Percentiles rank a stretch among this genome's conserved stretches.
Evolutionary conservation across 2,329 filamentous ascomycete species (phyloP).

Genomic region (Diaporthe australafricana): DNA sequence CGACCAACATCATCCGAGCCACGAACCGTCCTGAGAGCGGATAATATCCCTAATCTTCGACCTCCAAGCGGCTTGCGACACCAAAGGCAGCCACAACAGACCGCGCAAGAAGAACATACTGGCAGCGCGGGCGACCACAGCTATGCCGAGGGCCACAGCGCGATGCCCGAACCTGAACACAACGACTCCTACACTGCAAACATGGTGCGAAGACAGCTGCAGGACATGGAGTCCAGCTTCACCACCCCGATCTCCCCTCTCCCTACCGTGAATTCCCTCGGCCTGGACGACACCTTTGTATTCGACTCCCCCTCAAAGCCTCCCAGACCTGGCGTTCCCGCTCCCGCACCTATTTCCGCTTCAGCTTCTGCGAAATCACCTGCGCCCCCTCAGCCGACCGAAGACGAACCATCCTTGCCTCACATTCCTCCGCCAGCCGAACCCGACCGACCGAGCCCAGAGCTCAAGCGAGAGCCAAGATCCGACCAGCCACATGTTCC

Average conservation of each 20-base stretch:
- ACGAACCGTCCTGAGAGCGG: conserved; percentile 21
- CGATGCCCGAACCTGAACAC: conserved; percentile 44
- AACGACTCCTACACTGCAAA: conserved; percentile 65
- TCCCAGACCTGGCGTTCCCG: conserved; percentile 22
- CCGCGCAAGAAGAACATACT: not conserved
- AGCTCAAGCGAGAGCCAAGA: conserved; percentile 34
- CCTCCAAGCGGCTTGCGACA: conserved; percentile 20
- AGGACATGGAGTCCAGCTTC: conserved; percentile 76
- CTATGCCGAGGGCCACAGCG: conserved; percentile 54
- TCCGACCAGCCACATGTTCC: conserved; percentile 33
- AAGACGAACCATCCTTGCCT: conserved; percentile 32
- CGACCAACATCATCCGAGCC: conserved; percentile 22
- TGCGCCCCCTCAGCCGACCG: not conserved
- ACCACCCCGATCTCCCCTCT: conserved; percentile 69
- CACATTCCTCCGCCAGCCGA: conserved; percentile 8
- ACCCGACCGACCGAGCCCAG: conserved; percentile 2
- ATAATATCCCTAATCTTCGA: conserved; percentile 29
- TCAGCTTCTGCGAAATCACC: conserved; percentile 14
- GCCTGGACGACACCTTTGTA: conserved; percentile 69
- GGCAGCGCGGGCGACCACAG: conserved; percentile 49
- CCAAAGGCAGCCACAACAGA: not conserved
- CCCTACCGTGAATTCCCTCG: conserved; percentile 57
- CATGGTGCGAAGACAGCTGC: conserved; percentile 66
- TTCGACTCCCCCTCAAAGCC: conserved; percentile 61
- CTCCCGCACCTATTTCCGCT: not conserved